Base-by-base conservation (phyloP, 306 rosid species). In the Pyrus bretschneideri region DNA sequence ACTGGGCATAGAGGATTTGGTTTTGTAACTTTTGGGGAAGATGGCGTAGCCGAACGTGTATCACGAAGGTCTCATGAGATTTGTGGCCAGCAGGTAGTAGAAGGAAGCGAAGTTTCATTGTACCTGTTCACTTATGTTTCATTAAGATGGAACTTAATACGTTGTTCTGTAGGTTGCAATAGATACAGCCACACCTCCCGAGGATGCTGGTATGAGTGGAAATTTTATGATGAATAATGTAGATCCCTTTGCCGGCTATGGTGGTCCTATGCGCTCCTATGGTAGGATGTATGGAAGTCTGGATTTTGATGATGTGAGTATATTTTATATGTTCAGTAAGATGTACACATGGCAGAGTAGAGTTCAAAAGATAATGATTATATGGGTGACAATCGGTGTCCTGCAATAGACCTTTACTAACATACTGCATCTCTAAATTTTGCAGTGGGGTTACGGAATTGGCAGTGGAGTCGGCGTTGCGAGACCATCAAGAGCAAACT, bases 1-100 rank as follows among this genome's bases (percentile, higher is more conserved):
- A 64, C 94, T 30, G 94, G 98, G 44, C 98, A 93, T 82, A 86
- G 97, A 86, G 98, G 98, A 72, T 93, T 91, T 86, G 98, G 97
- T 67, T 93, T 93, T 84, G 97, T 93, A 70, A 91, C 98, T 63
- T 93, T 93, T 67, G 96, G 96, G 73, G 96, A 93, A 71, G 96
- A 91, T 45, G 97, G 96, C 65, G 98, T 94, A 62, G 97, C 97
- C 44, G 96, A 94, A 69, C 96, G 95, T 72, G 96, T 94, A 58
- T 86, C 97, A 58, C 88, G 96, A 75, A 88, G 98, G 84, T 77
- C 97, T 76, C 98, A 94, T 75, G 97, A 90, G 79, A 94, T 94
- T 27, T 90, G 96, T 71, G 97, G 98, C 67, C 97, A 90, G 42
- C 87, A 90, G 98, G 98, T 94, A 77, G 77, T 17, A 65, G n/a